Evolutionary conservation across 768 basidiomycete species (phyloP).

Genomic region (Cystofilobasidium macerans): DNA sequence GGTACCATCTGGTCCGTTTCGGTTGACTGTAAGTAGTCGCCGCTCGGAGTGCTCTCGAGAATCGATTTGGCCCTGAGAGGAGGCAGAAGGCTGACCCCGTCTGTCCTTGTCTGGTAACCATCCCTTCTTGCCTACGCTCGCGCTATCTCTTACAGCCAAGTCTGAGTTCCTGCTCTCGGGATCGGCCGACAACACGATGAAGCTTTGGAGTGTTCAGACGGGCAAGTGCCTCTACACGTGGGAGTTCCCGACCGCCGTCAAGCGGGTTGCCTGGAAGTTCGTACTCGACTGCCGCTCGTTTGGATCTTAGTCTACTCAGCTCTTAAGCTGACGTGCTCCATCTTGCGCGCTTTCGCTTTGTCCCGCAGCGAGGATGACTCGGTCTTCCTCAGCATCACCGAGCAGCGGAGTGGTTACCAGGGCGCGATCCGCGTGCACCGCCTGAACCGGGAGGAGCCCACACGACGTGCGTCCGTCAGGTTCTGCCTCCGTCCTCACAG

Average conservation of each 20-base stretch:
- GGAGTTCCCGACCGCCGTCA: slow-evolving; percentile 98
- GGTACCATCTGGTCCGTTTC: slow-evolving; percentile 95
- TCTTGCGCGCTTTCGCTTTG: too few relatives aligned
- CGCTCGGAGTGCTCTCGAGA: too few relatives aligned
- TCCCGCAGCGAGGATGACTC: slow-evolving; percentile 25
- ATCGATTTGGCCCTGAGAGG: too few relatives aligned
- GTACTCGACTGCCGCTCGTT: background rate
- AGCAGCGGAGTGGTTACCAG: slow-evolving; percentile 89
- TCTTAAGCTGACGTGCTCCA: too few relatives aligned
- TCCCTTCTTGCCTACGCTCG: background rate
- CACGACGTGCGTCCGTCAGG: slow-evolving; percentile 53
- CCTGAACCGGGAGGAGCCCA: slow-evolving; percentile 73
- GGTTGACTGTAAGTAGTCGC: slow-evolving; percentile 93
- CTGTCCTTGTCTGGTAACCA: background rate
- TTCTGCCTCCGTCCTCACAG: background rate
- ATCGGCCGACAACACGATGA: slow-evolving; percentile 84
- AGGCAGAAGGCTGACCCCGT: background rate
- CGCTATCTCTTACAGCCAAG: slow-evolving; percentile 46
- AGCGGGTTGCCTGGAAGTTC: slow-evolving; percentile 67
- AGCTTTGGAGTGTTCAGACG: slow-evolving; percentile 75
- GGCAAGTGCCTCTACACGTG: slow-evolving; percentile 89
- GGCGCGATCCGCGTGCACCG: slow-evolving; percentile 83
- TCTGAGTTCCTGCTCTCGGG: slow-evolving; percentile 80
- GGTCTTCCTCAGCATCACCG: slow-evolving; percentile 74
- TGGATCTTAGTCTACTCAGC: background rate